Evolutionary conservation across 2,329 filamentous ascomycete genomes (phyloP).

Genomic region (Cryphonectria naterciae): DNA sequence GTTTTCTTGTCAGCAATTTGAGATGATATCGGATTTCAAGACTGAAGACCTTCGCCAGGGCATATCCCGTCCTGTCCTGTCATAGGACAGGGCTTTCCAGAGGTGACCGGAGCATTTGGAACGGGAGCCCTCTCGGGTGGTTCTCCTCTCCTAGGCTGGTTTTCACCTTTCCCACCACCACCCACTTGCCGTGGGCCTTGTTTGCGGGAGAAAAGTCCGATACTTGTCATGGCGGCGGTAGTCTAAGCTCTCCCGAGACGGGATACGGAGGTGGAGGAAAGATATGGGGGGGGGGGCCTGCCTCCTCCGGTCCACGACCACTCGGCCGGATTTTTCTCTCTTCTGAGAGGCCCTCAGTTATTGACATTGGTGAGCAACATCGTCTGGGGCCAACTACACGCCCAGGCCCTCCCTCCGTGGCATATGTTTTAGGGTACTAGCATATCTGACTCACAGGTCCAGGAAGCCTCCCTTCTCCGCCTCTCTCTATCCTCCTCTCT

Average conservation of each 20-base stretch:
- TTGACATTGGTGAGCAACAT: neutral
- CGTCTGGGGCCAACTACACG: neutral
- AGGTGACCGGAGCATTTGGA: conserved; percentile 12
- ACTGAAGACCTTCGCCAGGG: neutral
- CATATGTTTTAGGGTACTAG: neutral
- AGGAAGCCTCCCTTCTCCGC: neutral
- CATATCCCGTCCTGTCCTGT: conserved; percentile 17
- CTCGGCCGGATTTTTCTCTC: neutral
- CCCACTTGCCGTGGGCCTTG: neutral
- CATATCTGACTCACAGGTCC: neutral
- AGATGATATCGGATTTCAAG: conserved; percentile 6
- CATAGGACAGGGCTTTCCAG: conserved; percentile 3
- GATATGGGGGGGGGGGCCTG: neutral
- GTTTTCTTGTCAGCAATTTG: neutral
- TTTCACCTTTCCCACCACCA: neutral
- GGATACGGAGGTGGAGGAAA: neutral
- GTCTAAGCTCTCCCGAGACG: neutral
- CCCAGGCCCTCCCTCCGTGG: neutral
- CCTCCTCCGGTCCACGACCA: neutral
- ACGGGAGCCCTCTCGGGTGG: conserved; percentile 2
- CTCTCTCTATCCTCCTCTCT: neutral
- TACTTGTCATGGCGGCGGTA: neutral
- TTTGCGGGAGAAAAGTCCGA: neutral
- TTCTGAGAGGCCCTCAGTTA: neutral
- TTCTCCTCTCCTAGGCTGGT: neutral